Conservation (phyloP, 306 rosid species). For the Vigna angularis region DNA sequence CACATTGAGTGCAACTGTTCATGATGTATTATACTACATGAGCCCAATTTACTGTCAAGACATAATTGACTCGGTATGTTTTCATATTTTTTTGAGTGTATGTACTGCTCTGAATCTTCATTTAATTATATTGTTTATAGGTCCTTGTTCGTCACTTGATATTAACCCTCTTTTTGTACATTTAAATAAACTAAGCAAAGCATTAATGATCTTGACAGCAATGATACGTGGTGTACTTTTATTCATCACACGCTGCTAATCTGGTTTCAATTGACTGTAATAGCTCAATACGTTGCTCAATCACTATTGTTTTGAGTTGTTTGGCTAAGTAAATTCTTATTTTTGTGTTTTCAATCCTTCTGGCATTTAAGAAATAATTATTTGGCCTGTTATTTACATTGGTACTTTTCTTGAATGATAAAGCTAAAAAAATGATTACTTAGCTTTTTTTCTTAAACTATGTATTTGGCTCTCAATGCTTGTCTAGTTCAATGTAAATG, state of each 20-base stretch:
- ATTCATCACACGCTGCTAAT: too few species aligned
- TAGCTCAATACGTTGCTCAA: background rate
- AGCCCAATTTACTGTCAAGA: slow-evolving; percentile 99
- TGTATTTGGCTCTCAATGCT: background rate
- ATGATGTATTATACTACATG: slow-evolving; percentile 97
- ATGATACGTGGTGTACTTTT: background rate
- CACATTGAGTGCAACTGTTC: slow-evolving; percentile 93
- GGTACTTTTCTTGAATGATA: background rate
- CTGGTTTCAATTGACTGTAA: background rate
- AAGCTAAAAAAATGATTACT: background rate
- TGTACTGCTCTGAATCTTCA: slow-evolving; percentile 28
- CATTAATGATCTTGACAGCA: background rate
- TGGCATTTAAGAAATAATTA: background rate
- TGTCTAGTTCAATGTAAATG: background rate
- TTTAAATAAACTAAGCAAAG: slow-evolving; percentile 20
- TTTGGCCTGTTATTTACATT: background rate
- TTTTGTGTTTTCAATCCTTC: background rate
- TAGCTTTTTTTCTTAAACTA: background rate
- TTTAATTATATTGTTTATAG: too few species aligned
- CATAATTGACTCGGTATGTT: slow-evolving; percentile 81
- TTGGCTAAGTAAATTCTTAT: background rate
- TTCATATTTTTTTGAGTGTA: background rate
- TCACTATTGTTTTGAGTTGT: background rate
- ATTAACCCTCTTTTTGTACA: background rate
- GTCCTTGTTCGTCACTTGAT: too few species aligned